Evolutionary conservation across 257 asterid species (phyloP).

Genomic region (Solanum chiquidenum): DNA sequence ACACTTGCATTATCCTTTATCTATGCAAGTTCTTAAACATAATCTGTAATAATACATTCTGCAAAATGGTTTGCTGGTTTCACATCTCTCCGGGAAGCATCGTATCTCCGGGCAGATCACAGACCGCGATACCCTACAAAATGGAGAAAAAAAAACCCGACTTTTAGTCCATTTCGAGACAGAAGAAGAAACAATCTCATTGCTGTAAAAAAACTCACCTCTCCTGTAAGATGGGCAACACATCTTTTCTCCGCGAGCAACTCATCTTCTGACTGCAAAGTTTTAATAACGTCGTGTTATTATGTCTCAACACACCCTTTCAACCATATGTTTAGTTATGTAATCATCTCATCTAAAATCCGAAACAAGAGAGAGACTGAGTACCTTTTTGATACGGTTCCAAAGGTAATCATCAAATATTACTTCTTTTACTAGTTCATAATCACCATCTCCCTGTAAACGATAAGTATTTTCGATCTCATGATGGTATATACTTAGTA

Average conservation of each 20-base stretch:
- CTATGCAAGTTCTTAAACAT: neutral
- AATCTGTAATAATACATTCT: neutral
- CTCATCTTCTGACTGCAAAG: constrained; percentile 86
- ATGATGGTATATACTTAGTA: neutral
- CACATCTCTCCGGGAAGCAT: constrained; percentile 99
- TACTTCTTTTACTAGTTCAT: constrained; percentile 83
- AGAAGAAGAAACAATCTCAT: neutral
- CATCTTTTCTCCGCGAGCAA: constrained; percentile 93
- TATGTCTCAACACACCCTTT: neutral
- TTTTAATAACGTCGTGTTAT: neutral
- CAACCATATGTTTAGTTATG: neutral
- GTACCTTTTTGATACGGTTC: constrained; percentile 68
- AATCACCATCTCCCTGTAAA: constrained; percentile 84
- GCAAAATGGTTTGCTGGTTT: neutral
- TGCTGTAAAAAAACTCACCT: constrained; percentile 28
- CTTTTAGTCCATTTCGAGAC: neutral
- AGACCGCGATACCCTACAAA: constrained; percentile 70
- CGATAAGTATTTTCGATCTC: neutral
- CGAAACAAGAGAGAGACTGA: neutral
- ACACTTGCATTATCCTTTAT: neutral
- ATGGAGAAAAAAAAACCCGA: neutral
- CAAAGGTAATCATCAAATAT: constrained; percentile 70
- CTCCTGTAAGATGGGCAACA: constrained; percentile 97
- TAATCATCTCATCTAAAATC: neutral
- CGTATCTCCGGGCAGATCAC: constrained; percentile 92